Evolutionary conservation across 352 stramenopile genomes (phyloP), one percentile per base, ranked within the genome.

Genomic region (Phytophthora sansomeana): DNA sequence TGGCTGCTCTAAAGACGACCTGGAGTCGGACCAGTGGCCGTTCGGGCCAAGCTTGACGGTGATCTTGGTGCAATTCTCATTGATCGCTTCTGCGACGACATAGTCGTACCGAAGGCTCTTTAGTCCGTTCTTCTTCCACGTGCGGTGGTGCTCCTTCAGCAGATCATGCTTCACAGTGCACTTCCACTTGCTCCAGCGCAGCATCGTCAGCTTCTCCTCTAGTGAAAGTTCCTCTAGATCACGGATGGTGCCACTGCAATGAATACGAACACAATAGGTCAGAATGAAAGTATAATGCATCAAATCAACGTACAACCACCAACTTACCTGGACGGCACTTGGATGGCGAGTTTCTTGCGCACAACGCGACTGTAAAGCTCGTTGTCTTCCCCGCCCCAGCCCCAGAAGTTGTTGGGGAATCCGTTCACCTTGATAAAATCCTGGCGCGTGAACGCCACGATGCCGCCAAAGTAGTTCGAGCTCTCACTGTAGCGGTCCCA

Each of bases 391-490:
- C 78, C 78, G 4, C 78, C 78, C 78, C 78, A 87, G 54, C 79
- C 93, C 92, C 95, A 98, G 69, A 98, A 98, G 29, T 86, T 98
- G 71, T 98, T 98, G 7, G 96, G 96, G 69, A 97, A 98, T 29
- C 96, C 97, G 75, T 99, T 98, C 53, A 98, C 96, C 24, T 80
- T 76, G 58, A 97, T 91, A 58, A 98, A 98, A 52, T 98, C 85
- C 24, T 78, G 59, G 13, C 73, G 66, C 10, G 78, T 94, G 76
- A 98, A 98, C n/a, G 80, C 85, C 10, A 97, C 91, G 52, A 98
- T 94, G 16, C 95, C 95, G 21, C 93, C 95, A 69, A 98, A 98
- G 61, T 98, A 99, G 59, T 96, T 98, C 1, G 80, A 81, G 63
- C 98, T 98, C 58, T 96, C 93, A 43, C 75, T 97, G 75, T 99